Base-by-base conservation (phyloP, 164 flowering plant species). In the Warburgia ugandensis region DNA sequence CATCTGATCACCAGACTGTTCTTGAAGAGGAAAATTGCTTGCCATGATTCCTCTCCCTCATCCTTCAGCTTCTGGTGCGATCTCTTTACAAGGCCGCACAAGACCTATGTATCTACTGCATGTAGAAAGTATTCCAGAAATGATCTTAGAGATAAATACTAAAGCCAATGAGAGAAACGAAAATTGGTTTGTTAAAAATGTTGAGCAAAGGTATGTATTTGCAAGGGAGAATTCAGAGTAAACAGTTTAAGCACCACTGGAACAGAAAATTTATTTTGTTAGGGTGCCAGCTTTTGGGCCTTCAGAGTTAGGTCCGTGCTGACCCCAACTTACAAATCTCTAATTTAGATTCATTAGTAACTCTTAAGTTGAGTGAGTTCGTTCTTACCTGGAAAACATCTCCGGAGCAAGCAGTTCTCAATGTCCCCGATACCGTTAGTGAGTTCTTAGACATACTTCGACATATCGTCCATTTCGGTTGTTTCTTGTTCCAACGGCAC, bases 1-100 rank as follows among this genome's bases (percentile, higher is more conserved):
- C 44, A 91, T 75, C 67, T 69, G 72, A 55, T 79, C 68, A 68
- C 29, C n/a, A 83, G 68, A 45, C 66, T 58, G 47, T 32, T 67
- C 69, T 83, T 72, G 67, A 86, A 91, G 50, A 62, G 53, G 58
- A 91, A 74, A 45, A 61, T 69, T 59, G 83, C 92, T 59, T 73
- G 85, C 55, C 80, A 9, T 20, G 70, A 61, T 54, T 74, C 89
- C 60, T 72, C 81, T 42, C 52, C 55, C 28, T 78, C 83, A 50
- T 78, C 89, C 66, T 70, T 78, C 65, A 91, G 52, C 55, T 84
- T 81, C 46, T 60, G 80, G 35, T 77, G 64, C 97, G 94, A 91
- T 56, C 55, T 65, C 66, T 77, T 91, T 5, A 72, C 83, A 48
- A 86, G 68, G 42, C 81, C 74, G 52, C 52, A 60, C 48, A 84